Percentiles rank a stretch among this genome's conserved stretches.
Evolutionary conservation across 495 filamentous ascomycete species (phyloP).

Genomic region (Apiosordaria backusii): DNA sequence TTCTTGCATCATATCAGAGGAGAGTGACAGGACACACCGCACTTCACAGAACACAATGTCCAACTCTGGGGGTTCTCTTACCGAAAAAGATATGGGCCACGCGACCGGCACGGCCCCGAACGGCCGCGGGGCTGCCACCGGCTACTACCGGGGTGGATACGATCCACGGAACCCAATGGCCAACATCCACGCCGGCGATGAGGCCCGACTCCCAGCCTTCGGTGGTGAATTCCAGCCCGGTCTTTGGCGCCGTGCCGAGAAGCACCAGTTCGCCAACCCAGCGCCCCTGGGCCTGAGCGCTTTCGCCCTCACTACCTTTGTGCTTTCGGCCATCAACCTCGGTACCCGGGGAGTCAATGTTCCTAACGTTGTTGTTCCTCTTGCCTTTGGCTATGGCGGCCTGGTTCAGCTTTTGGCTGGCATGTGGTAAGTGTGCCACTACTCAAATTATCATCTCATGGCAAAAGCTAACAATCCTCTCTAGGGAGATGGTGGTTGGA

Average conservation of each 20-base stretch:
- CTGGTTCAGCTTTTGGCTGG: constrained; percentile 88
- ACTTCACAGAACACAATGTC: background rate
- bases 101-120: constrained; percentile 25
- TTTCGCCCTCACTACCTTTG: constrained; percentile 95
- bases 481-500: constrained; percentile 95
- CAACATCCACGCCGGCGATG: constrained; percentile 61
- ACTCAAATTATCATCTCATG: background rate
- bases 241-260: constrained; percentile 71
- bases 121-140: constrained; percentile 26
- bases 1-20: background rate
- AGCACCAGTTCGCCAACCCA: constrained; percentile 82
- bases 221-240: constrained; percentile 96
- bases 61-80: background rate
- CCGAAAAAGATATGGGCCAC: constrained; percentile 34
- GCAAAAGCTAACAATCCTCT: constrained; percentile 8
- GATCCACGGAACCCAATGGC: constrained; percentile 68
- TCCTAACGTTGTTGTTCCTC: constrained; percentile 66
- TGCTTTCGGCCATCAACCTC: constrained; percentile 83
- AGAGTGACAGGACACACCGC: background rate
- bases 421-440: constrained; percentile 80
- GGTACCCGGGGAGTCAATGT: constrained; percentile 53
- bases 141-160: constrained; percentile 36
- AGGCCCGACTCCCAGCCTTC: constrained; percentile 68
- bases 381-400: constrained; percentile 80
- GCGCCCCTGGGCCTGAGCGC: constrained; percentile 81